A percentile compares a stretch with the other conserved stretches of the same genome.
Conservation (phyloP, 1,139 yeast species). For the Debaryomyces sp. region DNA sequence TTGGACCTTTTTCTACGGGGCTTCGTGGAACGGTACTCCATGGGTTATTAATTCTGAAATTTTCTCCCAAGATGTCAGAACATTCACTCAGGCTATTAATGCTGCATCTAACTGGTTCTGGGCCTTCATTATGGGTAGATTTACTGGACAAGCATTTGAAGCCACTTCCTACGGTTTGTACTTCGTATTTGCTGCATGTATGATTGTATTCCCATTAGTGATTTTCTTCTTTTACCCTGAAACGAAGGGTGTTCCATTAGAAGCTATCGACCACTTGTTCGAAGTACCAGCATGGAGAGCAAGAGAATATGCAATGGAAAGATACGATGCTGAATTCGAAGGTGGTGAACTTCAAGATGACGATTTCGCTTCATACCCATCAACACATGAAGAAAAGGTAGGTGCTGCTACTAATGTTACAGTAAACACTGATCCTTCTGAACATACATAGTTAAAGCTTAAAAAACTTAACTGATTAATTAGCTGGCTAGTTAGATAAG, state of each 20-base stretch:
- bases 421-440: not conserved
- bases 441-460: not conserved
- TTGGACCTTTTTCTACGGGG: slow-evolving; percentile 48
- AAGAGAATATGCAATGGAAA: slow-evolving; percentile 23
- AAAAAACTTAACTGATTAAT: not conserved
- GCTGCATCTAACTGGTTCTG: slow-evolving; percentile 52
- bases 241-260: slow-evolving; percentile 47
- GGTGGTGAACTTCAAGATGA: not conserved
- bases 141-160: slow-evolving; percentile 45
- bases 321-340: slow-evolving; percentile 20
- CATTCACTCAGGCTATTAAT: slow-evolving; percentile 46
- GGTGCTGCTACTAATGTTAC: not conserved
- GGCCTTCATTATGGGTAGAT: slow-evolving; percentile 52
- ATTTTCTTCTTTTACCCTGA: slow-evolving; percentile 46
- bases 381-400: not conserved
- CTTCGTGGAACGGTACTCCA: slow-evolving; percentile 52
- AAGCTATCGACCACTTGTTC: slow-evolving; percentile 45
- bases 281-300: slow-evolving; percentile 39
- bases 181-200: slow-evolving; percentile 44
- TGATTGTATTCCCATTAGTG: slow-evolving; percentile 35
- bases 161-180: slow-evolving; percentile 47
- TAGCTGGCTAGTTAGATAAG: not conserved
- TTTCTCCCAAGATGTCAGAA: slow-evolving; percentile 44
- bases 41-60: slow-evolving; percentile 52
- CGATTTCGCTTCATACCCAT: not conserved